A percentile compares a stretch with the other conserved stretches of the same genome.
Evolutionary conservation across 176 grass and related monocot species (phyloP).

Genomic region (Tillandsia leiboldiana): DNA sequence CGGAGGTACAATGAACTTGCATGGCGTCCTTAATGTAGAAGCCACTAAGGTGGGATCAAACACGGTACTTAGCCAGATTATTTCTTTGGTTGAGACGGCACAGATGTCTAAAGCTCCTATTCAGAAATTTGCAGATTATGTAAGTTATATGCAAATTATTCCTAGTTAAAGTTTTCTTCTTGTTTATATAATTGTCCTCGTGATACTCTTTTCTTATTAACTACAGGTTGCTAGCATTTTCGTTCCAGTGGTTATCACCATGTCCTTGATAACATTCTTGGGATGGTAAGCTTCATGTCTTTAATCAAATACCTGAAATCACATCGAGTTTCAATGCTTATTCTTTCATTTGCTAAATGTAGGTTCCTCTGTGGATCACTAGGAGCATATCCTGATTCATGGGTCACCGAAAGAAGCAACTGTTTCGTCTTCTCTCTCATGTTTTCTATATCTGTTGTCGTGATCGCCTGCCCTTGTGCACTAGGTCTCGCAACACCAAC

Average conservation of each 20-base stretch:
- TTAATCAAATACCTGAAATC: not conserved
- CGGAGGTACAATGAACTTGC: conserved; percentile 94
- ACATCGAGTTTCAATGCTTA: conserved; percentile 14
- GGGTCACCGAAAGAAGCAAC: conserved; percentile 68
- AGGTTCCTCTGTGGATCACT: conserved; percentile 92
- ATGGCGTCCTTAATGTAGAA: conserved; percentile 81
- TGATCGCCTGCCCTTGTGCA: conserved; percentile 95
- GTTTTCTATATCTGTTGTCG: conserved; percentile 96
- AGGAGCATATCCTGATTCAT: conserved; percentile 82
- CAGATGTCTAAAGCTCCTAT: conserved; percentile 99
- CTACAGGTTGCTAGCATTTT: conserved; percentile 90
- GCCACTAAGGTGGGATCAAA: conserved; percentile 89
- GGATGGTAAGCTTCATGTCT: conserved; percentile 44
- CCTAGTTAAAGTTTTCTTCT: too few relatives aligned
- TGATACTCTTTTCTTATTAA: not conserved
- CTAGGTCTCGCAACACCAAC: conserved; percentile 97
- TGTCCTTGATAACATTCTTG: conserved; percentile 80
- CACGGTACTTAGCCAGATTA: conserved; percentile 93
- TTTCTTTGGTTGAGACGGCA: conserved; percentile 94
- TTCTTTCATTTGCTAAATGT: conserved; percentile 17
- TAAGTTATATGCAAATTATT: not conserved
- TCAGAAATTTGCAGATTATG: conserved; percentile 97
- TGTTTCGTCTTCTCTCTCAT: conserved; percentile 96
- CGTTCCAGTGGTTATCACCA: conserved; percentile 84
- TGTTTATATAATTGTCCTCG: not conserved